A percentile compares a stretch with the other conserved stretches of the same genome.
Conservation (phyloP, 148 eudicot genomes). For the Fallopia convolvulus region DNA sequence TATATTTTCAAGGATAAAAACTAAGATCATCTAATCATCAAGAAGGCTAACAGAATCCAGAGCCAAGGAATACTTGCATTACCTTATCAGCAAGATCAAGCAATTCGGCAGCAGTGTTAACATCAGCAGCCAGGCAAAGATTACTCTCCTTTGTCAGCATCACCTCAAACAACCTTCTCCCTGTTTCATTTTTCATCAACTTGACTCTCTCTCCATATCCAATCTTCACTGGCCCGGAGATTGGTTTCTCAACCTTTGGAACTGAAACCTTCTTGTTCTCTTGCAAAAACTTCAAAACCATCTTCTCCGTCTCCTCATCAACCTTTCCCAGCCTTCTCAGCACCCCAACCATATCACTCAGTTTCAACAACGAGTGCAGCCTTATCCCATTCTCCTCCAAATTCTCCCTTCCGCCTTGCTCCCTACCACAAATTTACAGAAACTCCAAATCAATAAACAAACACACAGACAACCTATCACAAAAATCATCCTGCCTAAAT, state of each 20-base stretch:
- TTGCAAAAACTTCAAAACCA: conserved; percentile 67
- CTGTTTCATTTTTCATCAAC: conserved; percentile 66
- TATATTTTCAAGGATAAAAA: background rate
- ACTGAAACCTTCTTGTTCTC: conserved; percentile 62
- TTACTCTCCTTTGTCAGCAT: conserved; percentile 76
- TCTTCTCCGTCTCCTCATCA: conserved; percentile 54
- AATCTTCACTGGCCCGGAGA: conserved; percentile 28
- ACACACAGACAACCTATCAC: background rate
- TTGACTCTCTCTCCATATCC: conserved; percentile 60
- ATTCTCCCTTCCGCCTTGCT: conserved; percentile 87
- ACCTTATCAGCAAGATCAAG: conserved; percentile 85
- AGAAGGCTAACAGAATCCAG: background rate
- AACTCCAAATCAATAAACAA: background rate
- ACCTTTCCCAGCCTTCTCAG: conserved; percentile 71
- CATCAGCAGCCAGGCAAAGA: conserved; percentile 92
- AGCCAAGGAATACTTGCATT: background rate
- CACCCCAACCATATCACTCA: conserved; percentile 81
- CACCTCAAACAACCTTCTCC: conserved; percentile 71
- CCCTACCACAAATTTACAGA: conserved; percentile 24
- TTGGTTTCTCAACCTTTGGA: conserved; percentile 26
- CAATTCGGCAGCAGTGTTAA: conserved; percentile 79
- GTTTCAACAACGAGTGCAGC: conserved; percentile 65
- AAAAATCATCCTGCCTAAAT: background rate
- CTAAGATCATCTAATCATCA: background rate
- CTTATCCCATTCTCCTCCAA: conserved; percentile 61